Percentiles rank a stretch among this genome's conserved stretches.
These are phyloP conservation scores for Escovopsis sp. DNA, from an alignment of 2,329 filamentous ascomycete species.

Conservation along the genomic window DNA sequence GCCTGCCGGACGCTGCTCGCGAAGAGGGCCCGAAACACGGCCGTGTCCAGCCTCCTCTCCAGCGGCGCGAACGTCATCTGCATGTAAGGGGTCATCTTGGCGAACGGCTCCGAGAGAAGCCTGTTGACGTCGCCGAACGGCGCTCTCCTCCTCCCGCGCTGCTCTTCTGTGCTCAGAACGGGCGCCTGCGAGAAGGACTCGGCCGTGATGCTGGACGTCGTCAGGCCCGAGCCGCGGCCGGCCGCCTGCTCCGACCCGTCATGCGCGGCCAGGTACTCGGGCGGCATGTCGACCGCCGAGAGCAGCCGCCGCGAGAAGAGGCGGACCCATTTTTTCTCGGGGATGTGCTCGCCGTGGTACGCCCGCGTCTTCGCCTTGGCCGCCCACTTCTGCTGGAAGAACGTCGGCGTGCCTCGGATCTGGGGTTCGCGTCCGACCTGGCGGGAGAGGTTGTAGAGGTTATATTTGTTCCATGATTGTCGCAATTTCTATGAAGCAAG, in stretches of 20 bases:
- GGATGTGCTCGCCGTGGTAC: slow-evolving; percentile 91
- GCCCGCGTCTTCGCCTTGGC: slow-evolving; percentile 71
- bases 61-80: slow-evolving; percentile 89
- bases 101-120: slow-evolving; percentile 18
- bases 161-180: slow-evolving; percentile 7
- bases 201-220: slow-evolving; percentile 17
- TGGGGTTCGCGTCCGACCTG: slow-evolving; percentile 16
- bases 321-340: slow-evolving; percentile 83
- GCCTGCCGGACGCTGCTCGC: slow-evolving; percentile 88
- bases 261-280: slow-evolving; percentile 58
- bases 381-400: slow-evolving; percentile 97
- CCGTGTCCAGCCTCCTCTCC: slow-evolving; percentile 84
- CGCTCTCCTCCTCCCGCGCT: slow-evolving; percentile 6
- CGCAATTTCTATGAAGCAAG: slow-evolving; percentile 59
- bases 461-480: slow-evolving; percentile 95
- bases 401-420: slow-evolving; percentile 38
- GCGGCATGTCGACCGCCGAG: slow-evolving; percentile 74
- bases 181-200: slow-evolving; percentile 19
- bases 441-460: slow-evolving; percentile 69
- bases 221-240: slow-evolving; percentile 64
- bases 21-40: slow-evolving; percentile 85
- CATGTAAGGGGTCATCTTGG: slow-evolving; percentile 66
- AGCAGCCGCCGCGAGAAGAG: slow-evolving; percentile 76
- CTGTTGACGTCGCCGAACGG: slow-evolving; percentile 18
- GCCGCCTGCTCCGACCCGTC: slow-evolving; percentile 75